Evolutionary conservation across 768 basidiomycete species (phyloP).

Genomic region (Panus rudis): DNA sequence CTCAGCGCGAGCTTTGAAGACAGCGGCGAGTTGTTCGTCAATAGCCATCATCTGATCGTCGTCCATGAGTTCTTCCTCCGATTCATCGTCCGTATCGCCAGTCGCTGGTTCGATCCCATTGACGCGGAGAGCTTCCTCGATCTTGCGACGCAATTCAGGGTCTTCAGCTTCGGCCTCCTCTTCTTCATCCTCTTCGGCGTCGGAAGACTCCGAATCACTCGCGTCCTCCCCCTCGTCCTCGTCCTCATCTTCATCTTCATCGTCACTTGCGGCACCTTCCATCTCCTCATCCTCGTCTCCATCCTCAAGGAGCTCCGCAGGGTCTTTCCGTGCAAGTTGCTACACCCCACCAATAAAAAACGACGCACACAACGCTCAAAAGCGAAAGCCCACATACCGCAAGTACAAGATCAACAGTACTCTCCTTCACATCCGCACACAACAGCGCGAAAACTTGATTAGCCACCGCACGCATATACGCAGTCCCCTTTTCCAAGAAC

Average conservation of each 20-base stretch:
- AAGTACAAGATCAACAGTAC: conserved; percentile 75
- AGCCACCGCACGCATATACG: conserved; percentile 72
- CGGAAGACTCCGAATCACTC: conserved; percentile 27
- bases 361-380: conserved; percentile 1
- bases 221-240: conserved; percentile 31
- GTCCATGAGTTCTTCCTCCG: conserved; percentile 74
- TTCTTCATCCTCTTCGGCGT: conserved; percentile 28
- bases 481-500: conserved; percentile 76
- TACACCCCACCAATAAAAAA: conserved; percentile 23
- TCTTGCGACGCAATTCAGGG: conserved; percentile 60
- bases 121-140: conserved; percentile 52
- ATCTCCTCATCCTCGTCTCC: conserved; percentile 24
- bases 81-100: conserved; percentile 49
- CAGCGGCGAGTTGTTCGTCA: conserved; percentile 84
- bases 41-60: conserved; percentile 98
- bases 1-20: conserved; percentile 65
- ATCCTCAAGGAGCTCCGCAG: conserved; percentile 40
- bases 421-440: conserved; percentile 54
- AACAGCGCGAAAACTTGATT: conserved; percentile 76
- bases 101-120: conserved; percentile 52
- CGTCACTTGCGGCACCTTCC: conserved; percentile 24
- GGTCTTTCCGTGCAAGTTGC: conserved; percentile 79
- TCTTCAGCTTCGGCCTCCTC: conserved; percentile 43
- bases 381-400: conserved; percentile 45
- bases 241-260: conserved; percentile 22